These are phyloP conservation scores for Tausonia pullulans DNA, from an alignment of 1,284 basidiomycete species.

Conservation along the genomic window DNA sequence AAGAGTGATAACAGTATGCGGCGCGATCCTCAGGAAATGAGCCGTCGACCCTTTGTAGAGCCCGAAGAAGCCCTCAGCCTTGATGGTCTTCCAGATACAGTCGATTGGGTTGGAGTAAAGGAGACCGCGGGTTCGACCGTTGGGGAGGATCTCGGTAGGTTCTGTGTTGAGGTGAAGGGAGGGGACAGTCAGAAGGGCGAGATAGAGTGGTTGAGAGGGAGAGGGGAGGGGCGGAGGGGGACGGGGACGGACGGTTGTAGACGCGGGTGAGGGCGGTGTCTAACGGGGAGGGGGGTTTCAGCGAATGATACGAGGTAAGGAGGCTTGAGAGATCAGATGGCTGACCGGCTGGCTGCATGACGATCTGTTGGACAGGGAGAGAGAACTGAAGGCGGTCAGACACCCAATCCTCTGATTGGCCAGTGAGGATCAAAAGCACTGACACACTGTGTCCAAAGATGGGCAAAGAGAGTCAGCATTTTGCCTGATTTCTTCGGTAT, in stretches of 20 bases:
- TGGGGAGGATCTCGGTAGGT: slow-evolving; percentile 58
- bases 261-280: slow-evolving; percentile 84
- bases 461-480: neutral
- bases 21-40: slow-evolving; percentile 48
- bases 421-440: neutral
- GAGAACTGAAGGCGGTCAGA: neutral
- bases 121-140: slow-evolving; percentile 62
- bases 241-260: slow-evolving; percentile 60
- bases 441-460: neutral
- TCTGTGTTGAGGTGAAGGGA: slow-evolving; percentile 30
- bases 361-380: slow-evolving; percentile 12
- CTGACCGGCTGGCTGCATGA: slow-evolving; percentile 39
- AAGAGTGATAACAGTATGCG: slow-evolving; percentile 50
- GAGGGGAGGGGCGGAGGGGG: neutral
- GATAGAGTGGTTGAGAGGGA: neutral
- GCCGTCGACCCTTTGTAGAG: slow-evolving; percentile 70
- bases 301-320: slow-evolving; percentile 13
- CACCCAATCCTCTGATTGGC: neutral
- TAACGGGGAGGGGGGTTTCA: slow-evolving; percentile 7
- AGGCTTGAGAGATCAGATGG: neutral
- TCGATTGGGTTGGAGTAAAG: slow-evolving; percentile 88
- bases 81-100: slow-evolving; percentile 79
- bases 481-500: neutral
- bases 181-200: neutral
- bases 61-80: slow-evolving; percentile 75